Evolutionary conservation across 768 basidiomycete genomes (phyloP).

Genomic region (Rhodotorula sphaerocarpa): DNA sequence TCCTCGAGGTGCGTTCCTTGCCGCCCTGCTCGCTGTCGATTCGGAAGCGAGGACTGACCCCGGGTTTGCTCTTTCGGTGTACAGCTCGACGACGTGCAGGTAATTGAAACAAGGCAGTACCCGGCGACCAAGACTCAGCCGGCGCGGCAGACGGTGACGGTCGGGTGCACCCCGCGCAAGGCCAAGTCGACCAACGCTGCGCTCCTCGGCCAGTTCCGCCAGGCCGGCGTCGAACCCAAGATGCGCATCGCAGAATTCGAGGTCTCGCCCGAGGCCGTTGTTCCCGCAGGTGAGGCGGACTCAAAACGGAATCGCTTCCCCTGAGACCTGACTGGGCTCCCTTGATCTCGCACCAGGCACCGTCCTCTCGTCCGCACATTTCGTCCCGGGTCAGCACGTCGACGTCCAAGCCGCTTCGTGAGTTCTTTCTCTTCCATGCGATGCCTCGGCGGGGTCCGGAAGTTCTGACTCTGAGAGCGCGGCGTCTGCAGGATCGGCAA

Average conservation of each 20-base stretch:
- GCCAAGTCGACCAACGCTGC: constrained; percentile 56
- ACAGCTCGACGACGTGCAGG: constrained; percentile 45
- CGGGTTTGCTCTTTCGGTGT: too few species aligned
- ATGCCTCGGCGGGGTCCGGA: background rate
- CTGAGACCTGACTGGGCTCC: background rate
- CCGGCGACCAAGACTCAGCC: constrained; percentile 33
- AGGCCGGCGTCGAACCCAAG: constrained; percentile 73
- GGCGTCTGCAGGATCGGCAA: constrained; percentile 73
- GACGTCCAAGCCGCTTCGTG: constrained; percentile 87
- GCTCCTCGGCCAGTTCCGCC: constrained; percentile 81
- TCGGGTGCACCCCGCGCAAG: constrained; percentile 71
- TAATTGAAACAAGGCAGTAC: constrained; percentile 40
- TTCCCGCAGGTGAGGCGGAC: constrained; percentile 66
- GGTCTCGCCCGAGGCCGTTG: constrained; percentile 76
- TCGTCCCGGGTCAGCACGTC: constrained; percentile 92
- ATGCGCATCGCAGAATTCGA: constrained; percentile 77
- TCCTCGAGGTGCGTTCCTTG: constrained; percentile 67
- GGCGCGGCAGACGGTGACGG: constrained; percentile 60
- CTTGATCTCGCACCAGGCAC: constrained; percentile 54
- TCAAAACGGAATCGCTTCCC: background rate
- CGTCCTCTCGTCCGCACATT: constrained; percentile 79
- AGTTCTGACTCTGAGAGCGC: background rate
- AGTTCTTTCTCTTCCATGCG: constrained; percentile 42
- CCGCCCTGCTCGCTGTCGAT: constrained; percentile 11
- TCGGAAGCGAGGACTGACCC: too few species aligned